These are phyloP conservation scores for Aspergillus pseudoviridinutans DNA, from an alignment of 2,329 filamentous ascomycete genomes.

Conservation along the genomic window DNA sequence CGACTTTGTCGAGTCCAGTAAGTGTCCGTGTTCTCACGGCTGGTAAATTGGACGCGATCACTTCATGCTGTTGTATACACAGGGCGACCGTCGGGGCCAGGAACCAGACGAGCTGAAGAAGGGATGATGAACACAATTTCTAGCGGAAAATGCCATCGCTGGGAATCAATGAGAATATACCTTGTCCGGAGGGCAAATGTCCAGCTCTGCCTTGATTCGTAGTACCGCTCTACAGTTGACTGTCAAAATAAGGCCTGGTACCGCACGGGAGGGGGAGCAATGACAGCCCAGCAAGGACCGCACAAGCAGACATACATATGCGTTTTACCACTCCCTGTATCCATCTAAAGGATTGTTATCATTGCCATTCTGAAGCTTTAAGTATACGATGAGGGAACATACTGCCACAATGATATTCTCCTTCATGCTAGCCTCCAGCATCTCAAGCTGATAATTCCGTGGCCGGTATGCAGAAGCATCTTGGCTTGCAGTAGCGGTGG, in stretches of 20 bases:
- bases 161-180: constrained; percentile 33
- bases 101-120: constrained; percentile 60
- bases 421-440: constrained; percentile 66
- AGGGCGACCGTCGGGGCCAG: constrained; percentile 66
- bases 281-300: background rate
- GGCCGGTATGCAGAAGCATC: constrained; percentile 19
- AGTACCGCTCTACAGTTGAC: constrained; percentile 56
- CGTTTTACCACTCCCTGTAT: constrained; percentile 75
- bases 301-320: constrained; percentile 56
- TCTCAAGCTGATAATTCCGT: constrained; percentile 69
- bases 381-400: constrained; percentile 15
- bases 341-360: constrained; percentile 55
- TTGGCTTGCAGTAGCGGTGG: background rate
- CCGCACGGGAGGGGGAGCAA: background rate
- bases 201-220: constrained; percentile 63
- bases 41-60: constrained; percentile 58
- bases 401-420: constrained; percentile 70
- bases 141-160: background rate
- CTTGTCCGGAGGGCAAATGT: constrained; percentile 51
- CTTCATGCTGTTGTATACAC: constrained; percentile 61
- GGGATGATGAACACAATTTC: background rate
- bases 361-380: background rate
- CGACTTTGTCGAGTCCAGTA: constrained; percentile 64
- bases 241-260: background rate
- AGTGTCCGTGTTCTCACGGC: constrained; percentile 57